Evolutionary conservation across 371 early-diverging fungal species (phyloP).

Genomic region (Rhizopus microsporus): DNA sequence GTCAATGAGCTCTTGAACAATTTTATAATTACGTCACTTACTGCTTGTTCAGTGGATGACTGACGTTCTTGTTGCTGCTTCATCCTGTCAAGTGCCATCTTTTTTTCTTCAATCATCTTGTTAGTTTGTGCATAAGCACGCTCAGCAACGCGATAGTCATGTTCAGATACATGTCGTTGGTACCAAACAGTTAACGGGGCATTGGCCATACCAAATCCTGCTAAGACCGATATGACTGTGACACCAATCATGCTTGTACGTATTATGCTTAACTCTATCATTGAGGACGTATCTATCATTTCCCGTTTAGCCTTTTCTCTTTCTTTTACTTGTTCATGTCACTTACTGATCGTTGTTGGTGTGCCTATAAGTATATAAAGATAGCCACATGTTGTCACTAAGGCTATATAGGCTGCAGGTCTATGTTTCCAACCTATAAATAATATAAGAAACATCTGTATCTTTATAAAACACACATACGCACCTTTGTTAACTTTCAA

Average conservation of each 20-base stretch:
- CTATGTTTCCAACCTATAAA: conserved; percentile 32
- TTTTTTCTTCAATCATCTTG: conserved; percentile 32
- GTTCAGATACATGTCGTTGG: conserved; percentile 34
- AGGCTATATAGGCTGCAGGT: conserved; percentile 38
- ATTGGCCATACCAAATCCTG: conserved; percentile 95
- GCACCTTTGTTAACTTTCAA: conserved; percentile 46
- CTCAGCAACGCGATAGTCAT: conserved; percentile 36
- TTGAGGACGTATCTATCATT: conserved; percentile 14
- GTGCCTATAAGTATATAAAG: conserved; percentile 71
- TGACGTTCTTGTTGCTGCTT: background rate
- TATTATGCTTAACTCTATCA: conserved; percentile 73
- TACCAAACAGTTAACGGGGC: conserved; percentile 73
- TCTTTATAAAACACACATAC: background rate
- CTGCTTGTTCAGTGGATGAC: background rate
- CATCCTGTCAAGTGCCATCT: conserved; percentile 15
- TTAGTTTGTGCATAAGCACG: conserved; percentile 38
- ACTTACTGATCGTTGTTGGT: conserved; percentile 40
- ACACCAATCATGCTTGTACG: conserved; percentile 89
- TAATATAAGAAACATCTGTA: background rate
- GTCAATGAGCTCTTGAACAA: background rate
- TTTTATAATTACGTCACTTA: background rate
- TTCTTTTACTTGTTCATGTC: conserved; percentile 6
- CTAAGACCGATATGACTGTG: conserved; percentile 87
- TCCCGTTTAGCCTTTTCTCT: background rate
- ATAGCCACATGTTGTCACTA: conserved; percentile 58